Evolutionary conservation across 345 rosid genomes (phyloP).

Genomic region (Anacardium occidentale): DNA sequence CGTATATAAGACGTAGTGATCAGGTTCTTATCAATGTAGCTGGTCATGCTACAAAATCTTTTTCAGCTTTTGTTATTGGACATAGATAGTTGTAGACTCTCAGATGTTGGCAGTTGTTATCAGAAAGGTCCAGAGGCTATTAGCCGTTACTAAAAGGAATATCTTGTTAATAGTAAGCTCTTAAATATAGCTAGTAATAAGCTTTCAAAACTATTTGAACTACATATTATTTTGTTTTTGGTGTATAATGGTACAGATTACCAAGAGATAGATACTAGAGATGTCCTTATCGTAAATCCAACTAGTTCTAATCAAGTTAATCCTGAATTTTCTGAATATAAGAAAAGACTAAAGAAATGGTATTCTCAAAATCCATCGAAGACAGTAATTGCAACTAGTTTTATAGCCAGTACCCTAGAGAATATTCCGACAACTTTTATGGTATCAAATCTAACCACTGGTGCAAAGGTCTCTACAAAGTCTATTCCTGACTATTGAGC

Average conservation of each 20-base stretch:
- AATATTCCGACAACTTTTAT: constrained; percentile 90
- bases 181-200: constrained; percentile 10
- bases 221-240: constrained; percentile 2
- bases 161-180: background rate
- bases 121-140: constrained; percentile 54
- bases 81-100: constrained; percentile 97
- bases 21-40: no score
- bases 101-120: constrained; percentile 77
- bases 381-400: constrained; percentile 85
- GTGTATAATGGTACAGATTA: constrained; percentile 74
- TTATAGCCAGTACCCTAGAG: constrained; percentile 94
- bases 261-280: constrained; percentile 98
- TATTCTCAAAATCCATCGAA: constrained; percentile 58
- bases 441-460: no score
- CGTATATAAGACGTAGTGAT: no score
- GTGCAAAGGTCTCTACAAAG: no score
- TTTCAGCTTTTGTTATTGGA: constrained; percentile 92
- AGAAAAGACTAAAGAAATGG: constrained; percentile 78
- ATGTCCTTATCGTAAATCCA: constrained; percentile 85
- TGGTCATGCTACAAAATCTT: constrained; percentile 93
- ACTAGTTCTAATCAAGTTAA: constrained; percentile 88
- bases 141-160: constrained; percentile 2
- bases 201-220: background rate
- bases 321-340: constrained; percentile 82
- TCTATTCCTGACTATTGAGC: no score